These are phyloP conservation scores for Cystobasidiaceae sp. DNA, from an alignment of 1,284 basidiomycete genomes.

Conservation along the genomic window DNA sequence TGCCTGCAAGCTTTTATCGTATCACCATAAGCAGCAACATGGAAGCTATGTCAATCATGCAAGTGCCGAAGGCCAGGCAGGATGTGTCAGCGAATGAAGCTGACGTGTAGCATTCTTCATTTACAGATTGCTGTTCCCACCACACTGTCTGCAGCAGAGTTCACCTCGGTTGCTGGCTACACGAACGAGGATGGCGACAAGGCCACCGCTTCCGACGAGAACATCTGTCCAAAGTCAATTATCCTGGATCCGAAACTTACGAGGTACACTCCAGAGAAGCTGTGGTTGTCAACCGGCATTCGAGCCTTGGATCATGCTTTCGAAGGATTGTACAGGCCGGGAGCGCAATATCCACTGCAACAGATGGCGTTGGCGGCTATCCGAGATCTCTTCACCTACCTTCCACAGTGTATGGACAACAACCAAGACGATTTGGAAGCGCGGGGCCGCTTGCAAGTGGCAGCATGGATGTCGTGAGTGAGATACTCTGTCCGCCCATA, in stretches of 20 bases:
- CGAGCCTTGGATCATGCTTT: slow-evolving; percentile 72
- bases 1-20: slow-evolving; percentile 63
- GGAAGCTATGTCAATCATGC: slow-evolving; percentile 50
- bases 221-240: slow-evolving; percentile 53
- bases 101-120: not conserved
- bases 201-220: slow-evolving; percentile 54
- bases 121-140: slow-evolving; percentile 65
- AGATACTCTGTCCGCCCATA: too few relatives aligned
- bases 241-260: slow-evolving; percentile 74
- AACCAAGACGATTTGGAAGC: slow-evolving; percentile 56
- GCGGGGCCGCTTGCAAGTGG: slow-evolving; percentile 66
- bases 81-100: not conserved
- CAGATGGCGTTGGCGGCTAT: slow-evolving; percentile 47
- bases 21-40: slow-evolving; percentile 56
- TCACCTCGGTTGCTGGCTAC: slow-evolving; percentile 57
- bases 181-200: slow-evolving; percentile 68
- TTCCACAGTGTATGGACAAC: slow-evolving; percentile 59
- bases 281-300: slow-evolving; percentile 61
- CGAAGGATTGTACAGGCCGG: slow-evolving; percentile 63
- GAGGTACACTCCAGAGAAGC: slow-evolving; percentile 62
- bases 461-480: slow-evolving; percentile 60
- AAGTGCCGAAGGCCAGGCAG: not conserved
- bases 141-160: slow-evolving; percentile 73
- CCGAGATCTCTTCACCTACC: slow-evolving; percentile 65
- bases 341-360: slow-evolving; percentile 56